phyloP scores from a whole-genome alignment of 1,139 yeast species.

The Candida tunisiensis region DNA sequence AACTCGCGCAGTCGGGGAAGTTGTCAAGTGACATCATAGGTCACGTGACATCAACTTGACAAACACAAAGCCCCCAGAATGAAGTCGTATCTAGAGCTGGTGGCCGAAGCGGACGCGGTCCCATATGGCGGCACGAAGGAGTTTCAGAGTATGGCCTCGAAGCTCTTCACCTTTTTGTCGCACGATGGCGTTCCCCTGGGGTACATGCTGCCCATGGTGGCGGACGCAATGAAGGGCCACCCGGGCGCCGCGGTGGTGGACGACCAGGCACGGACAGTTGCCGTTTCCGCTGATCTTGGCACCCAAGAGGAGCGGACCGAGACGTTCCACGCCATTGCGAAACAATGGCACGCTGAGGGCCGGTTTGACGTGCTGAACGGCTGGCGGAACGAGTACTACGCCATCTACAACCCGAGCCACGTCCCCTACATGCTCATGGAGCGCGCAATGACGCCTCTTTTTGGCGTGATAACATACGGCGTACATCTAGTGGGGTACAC shows the following conservation, averaged over 20 bases:
- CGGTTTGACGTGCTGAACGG: conserved; percentile 37
- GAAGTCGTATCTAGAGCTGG: conserved; percentile 3
- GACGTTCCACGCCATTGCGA: conserved; percentile 29
- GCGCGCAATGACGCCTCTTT: conserved; percentile 60
- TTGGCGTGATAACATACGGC: conserved; percentile 86
- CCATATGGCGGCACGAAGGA: conserved; percentile 19
- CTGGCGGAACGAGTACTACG: conserved; percentile 79
- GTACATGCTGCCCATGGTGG: conserved; percentile 31
- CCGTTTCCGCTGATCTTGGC: conserved; percentile 16
- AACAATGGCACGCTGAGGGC: conserved; percentile 23
- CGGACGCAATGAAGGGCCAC: conserved; percentile 18
- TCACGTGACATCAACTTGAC: no score
- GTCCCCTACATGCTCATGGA: conserved; percentile 54
- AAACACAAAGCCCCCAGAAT: no score
- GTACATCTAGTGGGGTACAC: conserved; percentile 73
- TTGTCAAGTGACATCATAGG: no score
- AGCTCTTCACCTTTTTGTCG: conserved; percentile 24
- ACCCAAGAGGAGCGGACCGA: conserved; percentile 31
- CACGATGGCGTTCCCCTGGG: conserved; percentile 43
- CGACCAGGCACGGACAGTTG: conserved; percentile 17
- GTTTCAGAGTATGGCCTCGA: conserved; percentile 1
- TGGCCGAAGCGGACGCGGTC: conserved; percentile 34
- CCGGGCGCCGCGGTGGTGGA: conserved; percentile 23
- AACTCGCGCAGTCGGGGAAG: no score
- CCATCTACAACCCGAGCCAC: conserved; percentile 40